These are phyloP conservation scores for Lagenidium giganteum DNA, from an alignment of 352 stramenopile species.

Conservation along the genomic window DNA sequence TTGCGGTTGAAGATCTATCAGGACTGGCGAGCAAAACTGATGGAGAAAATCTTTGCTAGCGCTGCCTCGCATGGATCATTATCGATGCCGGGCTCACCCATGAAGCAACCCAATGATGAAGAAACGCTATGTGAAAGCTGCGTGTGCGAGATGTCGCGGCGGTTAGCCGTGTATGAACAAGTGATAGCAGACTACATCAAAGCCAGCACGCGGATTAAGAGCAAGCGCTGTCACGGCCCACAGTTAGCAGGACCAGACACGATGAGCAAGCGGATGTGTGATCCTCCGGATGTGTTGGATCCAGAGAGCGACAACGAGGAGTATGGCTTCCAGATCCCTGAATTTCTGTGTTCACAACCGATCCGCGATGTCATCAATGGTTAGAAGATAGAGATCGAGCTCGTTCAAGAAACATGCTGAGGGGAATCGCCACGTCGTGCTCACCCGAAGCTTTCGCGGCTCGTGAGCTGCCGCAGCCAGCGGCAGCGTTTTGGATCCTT, in stretches of 20 bases:
- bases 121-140: conserved; percentile 33
- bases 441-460: no score
- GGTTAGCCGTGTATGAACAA: conserved; percentile 45
- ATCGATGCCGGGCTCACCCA: conserved; percentile 15
- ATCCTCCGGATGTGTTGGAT: conserved; percentile 3
- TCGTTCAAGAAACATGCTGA: no score
- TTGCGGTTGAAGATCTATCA: conserved; percentile 78
- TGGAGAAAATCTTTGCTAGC: conserved; percentile 68
- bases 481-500: no score
- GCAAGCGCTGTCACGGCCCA: conserved; percentile 9
- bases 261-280: conserved; percentile 1
- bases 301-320: conserved; percentile 42
- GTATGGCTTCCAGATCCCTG: conserved; percentile 36
- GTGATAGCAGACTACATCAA: conserved; percentile 60
- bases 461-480: no score
- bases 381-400: no score
- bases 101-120: conserved; percentile 10
- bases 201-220: conserved; percentile 45
- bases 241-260: no score
- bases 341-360: conserved; percentile 31
- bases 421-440: no score
- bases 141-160: conserved; percentile 45
- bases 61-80: conserved; percentile 34
- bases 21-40: conserved; percentile 72
- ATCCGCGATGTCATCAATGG: no score